phyloP scores from a whole-genome alignment of 805 yeast species.

The Lachancea fermentati region DNA sequence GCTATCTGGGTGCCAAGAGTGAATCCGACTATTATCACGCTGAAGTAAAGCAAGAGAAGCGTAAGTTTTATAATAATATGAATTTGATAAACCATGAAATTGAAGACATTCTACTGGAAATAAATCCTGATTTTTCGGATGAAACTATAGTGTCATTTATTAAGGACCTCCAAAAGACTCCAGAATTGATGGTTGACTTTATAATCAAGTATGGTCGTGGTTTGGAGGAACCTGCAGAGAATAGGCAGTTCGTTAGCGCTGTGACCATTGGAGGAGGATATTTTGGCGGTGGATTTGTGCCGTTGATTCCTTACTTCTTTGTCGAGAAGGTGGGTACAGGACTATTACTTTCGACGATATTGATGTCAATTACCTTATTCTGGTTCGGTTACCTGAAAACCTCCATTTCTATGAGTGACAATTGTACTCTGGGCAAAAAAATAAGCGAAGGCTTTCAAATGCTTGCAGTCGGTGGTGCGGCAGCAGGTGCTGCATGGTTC shows the following conservation, averaged over 20 bases:
- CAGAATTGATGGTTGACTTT: slow-evolving; percentile 77
- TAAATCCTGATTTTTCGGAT: slow-evolving; percentile 51
- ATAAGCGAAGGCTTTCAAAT: slow-evolving; percentile 80
- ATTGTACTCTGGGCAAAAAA: slow-evolving; percentile 54
- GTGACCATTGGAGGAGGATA: slow-evolving; percentile 85
- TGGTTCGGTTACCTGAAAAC: slow-evolving; percentile 85
- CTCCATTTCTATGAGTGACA: slow-evolving; percentile 75
- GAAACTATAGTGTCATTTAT: slow-evolving; percentile 69
- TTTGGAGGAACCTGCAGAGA: slow-evolving; percentile 92
- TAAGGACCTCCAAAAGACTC: slow-evolving; percentile 71
- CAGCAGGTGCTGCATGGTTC: slow-evolving; percentile 96
- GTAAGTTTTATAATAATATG: slow-evolving; percentile 57
- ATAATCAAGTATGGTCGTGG: slow-evolving; percentile 85
- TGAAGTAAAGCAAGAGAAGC: slow-evolving; percentile 67
- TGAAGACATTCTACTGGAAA: slow-evolving; percentile 72
- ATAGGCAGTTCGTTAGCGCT: slow-evolving; percentile 83
- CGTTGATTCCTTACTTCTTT: slow-evolving; percentile 87
- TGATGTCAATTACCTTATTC: slow-evolving; percentile 83
- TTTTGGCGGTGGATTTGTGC: slow-evolving; percentile 88
- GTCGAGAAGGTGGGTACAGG: slow-evolving; percentile 71
- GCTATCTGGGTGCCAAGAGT: slow-evolving; percentile 88
- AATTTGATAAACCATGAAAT: slow-evolving; percentile 68
- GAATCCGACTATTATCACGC: slow-evolving; percentile 72
- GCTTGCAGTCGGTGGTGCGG: slow-evolving; percentile 93
- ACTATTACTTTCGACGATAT: slow-evolving; percentile 61